Evolutionary conservation across 2,329 filamentous ascomycete genomes (phyloP).

Genomic region (Amesomyces nigricolor): DNA sequence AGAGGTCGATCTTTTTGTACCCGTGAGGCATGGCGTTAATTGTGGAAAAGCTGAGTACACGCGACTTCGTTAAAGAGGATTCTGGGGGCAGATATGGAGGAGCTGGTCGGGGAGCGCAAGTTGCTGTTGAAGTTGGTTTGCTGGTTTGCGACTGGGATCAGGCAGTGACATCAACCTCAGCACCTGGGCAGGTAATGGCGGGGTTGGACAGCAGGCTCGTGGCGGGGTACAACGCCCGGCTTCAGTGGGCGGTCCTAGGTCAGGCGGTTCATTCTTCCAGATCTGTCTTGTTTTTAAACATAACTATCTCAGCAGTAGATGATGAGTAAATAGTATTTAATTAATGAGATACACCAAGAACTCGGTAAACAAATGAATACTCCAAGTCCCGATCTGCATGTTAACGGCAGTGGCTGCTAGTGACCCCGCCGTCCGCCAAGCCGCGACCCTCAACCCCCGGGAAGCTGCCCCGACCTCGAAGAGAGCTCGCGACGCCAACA

Average conservation of each 20-base stretch:
- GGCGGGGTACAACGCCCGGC: conserved; percentile 4
- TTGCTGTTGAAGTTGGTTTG: not conserved
- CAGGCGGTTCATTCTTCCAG: not conserved
- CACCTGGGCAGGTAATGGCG: conserved; percentile 4
- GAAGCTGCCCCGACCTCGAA: not conserved
- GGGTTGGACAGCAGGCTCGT: conserved; percentile 4
- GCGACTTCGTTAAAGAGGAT: not conserved
- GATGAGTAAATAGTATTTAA: not conserved
- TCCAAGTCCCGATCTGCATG: too few species aligned
- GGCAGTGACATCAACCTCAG: conserved; percentile 13
- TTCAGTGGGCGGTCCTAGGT: not conserved
- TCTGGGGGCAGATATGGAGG: not conserved
- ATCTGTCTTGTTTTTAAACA: not conserved
- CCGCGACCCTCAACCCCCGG: not conserved
- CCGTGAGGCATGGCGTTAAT: conserved; percentile 32
- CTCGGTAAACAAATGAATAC: not conserved
- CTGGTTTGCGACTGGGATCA: conserved; percentile 8
- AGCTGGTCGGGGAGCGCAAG: not conserved
- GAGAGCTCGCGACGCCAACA: not conserved
- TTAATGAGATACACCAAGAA: not conserved
- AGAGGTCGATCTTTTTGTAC: conserved; percentile 57
- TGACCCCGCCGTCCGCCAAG: too few species aligned
- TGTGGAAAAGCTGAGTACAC: not conserved
- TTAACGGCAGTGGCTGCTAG: not conserved
- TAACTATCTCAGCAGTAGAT: too few species aligned